phyloP scores from a whole-genome alignment of 2,329 filamentous ascomycete genomes.

The Pezicula neosporulosa region DNA sequence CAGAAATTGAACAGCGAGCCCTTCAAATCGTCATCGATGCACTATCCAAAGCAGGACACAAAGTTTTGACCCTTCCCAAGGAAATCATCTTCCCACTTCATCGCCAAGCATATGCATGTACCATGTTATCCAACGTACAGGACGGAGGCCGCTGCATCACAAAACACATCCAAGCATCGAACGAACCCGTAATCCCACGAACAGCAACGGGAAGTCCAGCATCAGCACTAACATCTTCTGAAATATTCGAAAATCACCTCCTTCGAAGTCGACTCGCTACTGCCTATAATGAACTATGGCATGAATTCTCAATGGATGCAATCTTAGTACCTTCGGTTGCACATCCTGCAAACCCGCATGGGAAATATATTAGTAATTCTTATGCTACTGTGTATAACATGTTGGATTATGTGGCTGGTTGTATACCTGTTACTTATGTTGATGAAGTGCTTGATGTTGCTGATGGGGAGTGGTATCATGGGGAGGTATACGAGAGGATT shows the following conservation, averaged over 20 bases:
- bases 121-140: neutral
- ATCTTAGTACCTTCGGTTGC: neutral
- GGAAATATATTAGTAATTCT: constrained; percentile 1
- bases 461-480: neutral
- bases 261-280: neutral
- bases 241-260: neutral
- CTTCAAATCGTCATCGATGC: neutral
- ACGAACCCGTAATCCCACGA: neutral
- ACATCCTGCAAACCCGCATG: constrained; percentile 1
- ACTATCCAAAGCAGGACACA: neutral
- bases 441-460: neutral
- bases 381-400: constrained; percentile 3
- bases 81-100: neutral
- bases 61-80: neutral
- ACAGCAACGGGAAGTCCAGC: neutral
- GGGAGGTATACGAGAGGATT: neutral
- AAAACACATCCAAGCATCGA: neutral
- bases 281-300: neutral
- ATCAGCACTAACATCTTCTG: neutral
- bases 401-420: constrained; percentile 1
- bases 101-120: neutral
- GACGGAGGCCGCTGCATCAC: neutral
- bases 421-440: neutral
- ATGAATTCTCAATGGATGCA: neutral
- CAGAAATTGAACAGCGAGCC: neutral